A percentile compares a stretch with the other conserved stretches of the same genome.
Conservation (phyloP, 805 yeast genomes). For the Candida ovalis region DNA sequence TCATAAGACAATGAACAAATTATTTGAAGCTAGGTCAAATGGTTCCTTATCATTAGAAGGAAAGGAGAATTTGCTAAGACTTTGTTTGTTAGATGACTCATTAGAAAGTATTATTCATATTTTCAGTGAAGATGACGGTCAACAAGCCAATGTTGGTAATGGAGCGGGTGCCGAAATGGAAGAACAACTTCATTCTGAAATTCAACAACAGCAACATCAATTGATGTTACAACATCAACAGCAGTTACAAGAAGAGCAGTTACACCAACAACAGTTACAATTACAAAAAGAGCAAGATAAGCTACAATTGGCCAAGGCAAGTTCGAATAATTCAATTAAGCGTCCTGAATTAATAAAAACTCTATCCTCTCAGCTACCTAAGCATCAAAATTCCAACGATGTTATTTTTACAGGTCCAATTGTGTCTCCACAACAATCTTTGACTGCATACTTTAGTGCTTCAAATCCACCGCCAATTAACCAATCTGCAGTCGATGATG, state of each 20-base stretch:
- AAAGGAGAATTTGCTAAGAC: constrained; percentile 49
- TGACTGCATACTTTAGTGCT: constrained; percentile 17
- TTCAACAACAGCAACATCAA: constrained; percentile 2
- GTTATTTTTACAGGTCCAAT: constrained; percentile 52
- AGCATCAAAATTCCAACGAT: constrained; percentile 48
- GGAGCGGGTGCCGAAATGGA: not conserved
- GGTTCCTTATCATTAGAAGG: constrained; percentile 51
- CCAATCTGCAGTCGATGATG: constrained; percentile 11
- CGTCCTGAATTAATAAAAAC: constrained; percentile 27
- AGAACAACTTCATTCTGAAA: constrained; percentile 1
- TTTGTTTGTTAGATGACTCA: constrained; percentile 52
- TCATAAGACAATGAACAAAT: constrained; percentile 47
- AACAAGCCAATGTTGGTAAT: not conserved
- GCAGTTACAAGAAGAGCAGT: not conserved
- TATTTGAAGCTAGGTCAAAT: constrained; percentile 42
- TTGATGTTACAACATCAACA: not conserved
- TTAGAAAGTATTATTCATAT: constrained; percentile 49
- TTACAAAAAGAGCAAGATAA: not conserved
- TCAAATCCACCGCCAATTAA: constrained; percentile 3
- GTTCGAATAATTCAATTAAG: not conserved
- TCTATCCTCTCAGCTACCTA: constrained; percentile 32
- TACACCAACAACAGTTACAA: not conserved
- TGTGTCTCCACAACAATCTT: constrained; percentile 39
- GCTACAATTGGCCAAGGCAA: not conserved
- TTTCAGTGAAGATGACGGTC: constrained; percentile 26